Percentiles rank a stretch among this genome's conserved stretches.
phyloP scores from a whole-genome alignment of 192 early-diverging fungal species.

The Coemansia aciculifera region DNA sequence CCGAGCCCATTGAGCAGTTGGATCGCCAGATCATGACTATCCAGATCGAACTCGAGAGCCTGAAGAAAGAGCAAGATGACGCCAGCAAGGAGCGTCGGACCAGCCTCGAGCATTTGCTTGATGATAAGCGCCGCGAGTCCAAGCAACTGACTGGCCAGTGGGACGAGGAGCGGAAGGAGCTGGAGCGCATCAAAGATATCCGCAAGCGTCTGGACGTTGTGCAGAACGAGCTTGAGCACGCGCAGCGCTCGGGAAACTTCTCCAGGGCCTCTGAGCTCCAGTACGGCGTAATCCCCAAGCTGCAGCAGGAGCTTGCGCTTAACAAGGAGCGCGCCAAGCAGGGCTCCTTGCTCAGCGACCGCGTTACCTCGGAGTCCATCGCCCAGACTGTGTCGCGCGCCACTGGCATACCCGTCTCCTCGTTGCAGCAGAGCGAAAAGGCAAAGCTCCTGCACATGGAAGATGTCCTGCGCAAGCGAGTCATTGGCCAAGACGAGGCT shows the following conservation, averaged over 20 bases:
- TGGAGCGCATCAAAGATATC: conserved; percentile 66
- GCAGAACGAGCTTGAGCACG: conserved; percentile 71
- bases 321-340: conserved; percentile 50
- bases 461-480: conserved; percentile 55
- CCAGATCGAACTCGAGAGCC: conserved; percentile 76
- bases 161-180: conserved; percentile 68
- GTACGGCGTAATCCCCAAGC: conserved; percentile 73
- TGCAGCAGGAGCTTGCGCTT: conserved; percentile 67
- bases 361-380: conserved; percentile 78
- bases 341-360: conserved; percentile 71
- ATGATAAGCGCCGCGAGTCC: conserved; percentile 62
- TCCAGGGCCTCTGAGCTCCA: conserved; percentile 71
- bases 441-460: conserved; percentile 76
- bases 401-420: conserved; percentile 80
- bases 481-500: conserved; percentile 75
- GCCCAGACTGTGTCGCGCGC: conserved; percentile 70
- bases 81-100: conserved; percentile 66
- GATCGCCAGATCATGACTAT: conserved; percentile 75
- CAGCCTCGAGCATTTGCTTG: conserved; percentile 61
- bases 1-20: conserved; percentile 71
- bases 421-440: conserved; percentile 68
- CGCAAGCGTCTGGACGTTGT: conserved; percentile 73
- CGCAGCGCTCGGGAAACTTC: conserved; percentile 74
- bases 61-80: conserved; percentile 75
- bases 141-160: conserved; percentile 61